Base-by-base conservation (phyloP, 1,284 basidiomycete genomes). In the Ustilago trichophora region DNA sequence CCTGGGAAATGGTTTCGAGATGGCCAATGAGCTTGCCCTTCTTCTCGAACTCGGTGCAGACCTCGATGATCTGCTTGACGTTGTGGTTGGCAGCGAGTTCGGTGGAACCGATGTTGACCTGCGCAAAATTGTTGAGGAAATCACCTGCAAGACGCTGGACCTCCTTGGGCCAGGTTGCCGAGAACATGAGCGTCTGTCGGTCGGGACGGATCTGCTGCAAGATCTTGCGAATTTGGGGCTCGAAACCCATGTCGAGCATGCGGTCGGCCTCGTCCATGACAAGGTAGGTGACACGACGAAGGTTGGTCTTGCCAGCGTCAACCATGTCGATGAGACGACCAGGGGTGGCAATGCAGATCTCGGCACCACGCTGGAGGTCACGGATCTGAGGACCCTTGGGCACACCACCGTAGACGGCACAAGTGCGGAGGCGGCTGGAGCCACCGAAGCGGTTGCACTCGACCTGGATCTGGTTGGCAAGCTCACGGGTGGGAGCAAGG, bases 251-350 rank as follows among this genome's bases (percentile, higher is more conserved):
- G 85, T 95, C 92, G 71, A 95, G 87, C 92, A 95, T 95, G 76
- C 93, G 91, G 85, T 98, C 95, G 53, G 95, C 95, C 84, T 98
- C 96, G 83, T 98, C 95, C 90, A 98, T 93, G 80, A 98, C 95
- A 46, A 98, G 87, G 84, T 98, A 98, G 35, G 95, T 98, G 55
- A 98, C 87, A 44, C 95, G 90, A 65, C 90, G 91, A 53, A 98
- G 87, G 84, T 98, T 98, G 45, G 93, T 98, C 85, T 97, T 97
- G 81, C 91, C 89, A 5, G 88, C 89, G 85, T 98, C 96, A 19
- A 95, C 86, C 93, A 95, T 94, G 81, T 95, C 92, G 73, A 95
- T 95, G 19, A 80, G 62, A 53, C 78, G 77, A 53, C 79, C 79
- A 10, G 79, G 79, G 8, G 93, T 95, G 13, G 92, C 92, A 71